Percentiles rank a stretch among this genome's conserved stretches.
These are phyloP conservation scores for Penicillium sp. DNA, from an alignment of 2,329 filamentous ascomycete species.

Conservation along the genomic window DNA sequence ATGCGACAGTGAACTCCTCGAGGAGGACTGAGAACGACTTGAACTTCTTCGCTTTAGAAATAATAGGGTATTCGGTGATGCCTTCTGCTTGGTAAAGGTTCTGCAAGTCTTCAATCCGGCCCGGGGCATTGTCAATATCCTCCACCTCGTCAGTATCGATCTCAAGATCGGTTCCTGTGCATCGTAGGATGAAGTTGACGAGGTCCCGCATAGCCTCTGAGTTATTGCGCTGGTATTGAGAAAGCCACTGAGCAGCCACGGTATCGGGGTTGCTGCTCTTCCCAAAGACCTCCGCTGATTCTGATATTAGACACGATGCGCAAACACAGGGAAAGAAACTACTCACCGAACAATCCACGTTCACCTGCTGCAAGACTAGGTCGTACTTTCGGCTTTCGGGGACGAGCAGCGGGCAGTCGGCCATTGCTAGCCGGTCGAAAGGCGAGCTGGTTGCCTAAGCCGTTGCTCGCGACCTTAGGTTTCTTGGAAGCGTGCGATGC, in stretches of 20 bases:
- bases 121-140: slow-evolving; percentile 82
- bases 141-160: slow-evolving; percentile 80
- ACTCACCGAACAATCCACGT: slow-evolving; percentile 58
- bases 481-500: slow-evolving; percentile 50
- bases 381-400: slow-evolving; percentile 52
- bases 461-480: slow-evolving; percentile 55
- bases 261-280: slow-evolving; percentile 55
- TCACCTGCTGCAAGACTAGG: slow-evolving; percentile 54
- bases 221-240: slow-evolving; percentile 56
- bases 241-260: slow-evolving; percentile 58
- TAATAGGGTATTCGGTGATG: slow-evolving; percentile 87
- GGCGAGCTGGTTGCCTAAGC: slow-evolving; percentile 50
- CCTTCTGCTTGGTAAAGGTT: slow-evolving; percentile 79
- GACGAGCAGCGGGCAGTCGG: slow-evolving; percentile 46
- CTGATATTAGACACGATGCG: slow-evolving; percentile 23
- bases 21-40: slow-evolving; percentile 76
- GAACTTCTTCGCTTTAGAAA: slow-evolving; percentile 74
- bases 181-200: slow-evolving; percentile 61
- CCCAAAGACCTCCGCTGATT: slow-evolving; percentile 59
- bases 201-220: slow-evolving; percentile 57
- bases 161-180: slow-evolving; percentile 76
- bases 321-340: slow-evolving; percentile 1
- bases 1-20: slow-evolving; percentile 72
- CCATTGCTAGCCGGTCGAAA: slow-evolving; percentile 53
- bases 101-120: slow-evolving; percentile 79